phyloP scores from a whole-genome alignment of 495 filamentous ascomycete species.

The Penicillium chermesinum region DNA sequence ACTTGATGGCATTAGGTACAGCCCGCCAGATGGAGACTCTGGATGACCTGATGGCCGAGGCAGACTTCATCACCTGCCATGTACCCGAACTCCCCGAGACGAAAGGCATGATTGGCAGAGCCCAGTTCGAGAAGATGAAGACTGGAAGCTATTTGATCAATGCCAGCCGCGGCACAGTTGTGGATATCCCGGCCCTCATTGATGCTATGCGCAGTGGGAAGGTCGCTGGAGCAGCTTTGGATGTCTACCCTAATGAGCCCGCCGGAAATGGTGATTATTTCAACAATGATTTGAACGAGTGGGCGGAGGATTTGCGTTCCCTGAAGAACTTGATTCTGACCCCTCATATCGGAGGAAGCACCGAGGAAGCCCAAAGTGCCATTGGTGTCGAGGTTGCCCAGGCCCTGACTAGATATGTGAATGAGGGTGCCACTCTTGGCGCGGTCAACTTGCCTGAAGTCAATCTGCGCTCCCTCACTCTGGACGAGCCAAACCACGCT shows the following conservation, averaged over 20 bases:
- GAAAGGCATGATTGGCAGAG: constrained; percentile 73
- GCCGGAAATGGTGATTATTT: constrained; percentile 94
- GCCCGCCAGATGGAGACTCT: constrained; percentile 76
- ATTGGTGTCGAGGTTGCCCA: constrained; percentile 92
- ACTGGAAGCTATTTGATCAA: constrained; percentile 91
- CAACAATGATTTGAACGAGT: constrained; percentile 73
- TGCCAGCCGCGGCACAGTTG: constrained; percentile 85
- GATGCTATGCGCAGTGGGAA: constrained; percentile 83
- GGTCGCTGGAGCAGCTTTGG: constrained; percentile 88
- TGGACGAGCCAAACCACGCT: constrained; percentile 82
- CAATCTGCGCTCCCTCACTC: constrained; percentile 74
- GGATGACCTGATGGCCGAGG: constrained; percentile 63
- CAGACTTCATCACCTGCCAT: constrained; percentile 92
- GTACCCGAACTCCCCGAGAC: constrained; percentile 93
- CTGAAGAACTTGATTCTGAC: constrained; percentile 93
- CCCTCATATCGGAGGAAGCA: constrained; percentile 95
- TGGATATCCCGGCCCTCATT: constrained; percentile 90
- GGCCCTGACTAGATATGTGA: constrained; percentile 86
- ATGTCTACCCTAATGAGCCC: constrained; percentile 94
- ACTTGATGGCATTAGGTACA: constrained; percentile 88
- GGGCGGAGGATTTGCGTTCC: constrained; percentile 78
- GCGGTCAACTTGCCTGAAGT: constrained; percentile 97
- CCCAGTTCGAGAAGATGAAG: constrained; percentile 85
- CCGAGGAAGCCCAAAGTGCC: constrained; percentile 94
- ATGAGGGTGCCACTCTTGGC: constrained; percentile 79